Base-by-base conservation (phyloP, 2,329 filamentous ascomycete species). In the Arthrobotrys megalospora region DNA sequence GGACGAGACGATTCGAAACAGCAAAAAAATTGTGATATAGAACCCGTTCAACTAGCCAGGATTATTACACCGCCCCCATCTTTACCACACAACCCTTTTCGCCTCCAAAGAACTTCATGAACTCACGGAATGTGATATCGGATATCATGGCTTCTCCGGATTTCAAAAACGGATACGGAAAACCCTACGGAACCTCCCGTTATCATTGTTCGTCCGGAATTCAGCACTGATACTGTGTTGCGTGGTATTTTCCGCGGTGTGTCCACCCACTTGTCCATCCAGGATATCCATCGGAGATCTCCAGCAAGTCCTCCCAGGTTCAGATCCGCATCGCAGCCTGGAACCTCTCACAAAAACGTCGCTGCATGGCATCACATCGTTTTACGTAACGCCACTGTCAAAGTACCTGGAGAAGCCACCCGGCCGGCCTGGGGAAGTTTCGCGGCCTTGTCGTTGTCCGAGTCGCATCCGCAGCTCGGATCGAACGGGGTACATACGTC, bases 381-480 rank as follows among this genome's bases (percentile, higher is more conserved):
- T 60, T 60, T 60, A 60, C 55, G 55, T 60, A 60, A 60, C 55
- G 55, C 55, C 55, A 28, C 55, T 43, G 55, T 60, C 55, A 60
- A 60, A 43, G 36, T 60, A 2, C 55, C 36, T 60, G 34, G 55
- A 60, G 34, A 32, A 60, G 55, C 55, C 55, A 60, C 55, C 55
- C 55, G 50, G 50, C 28, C 47, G 36, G 34, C 24, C 24, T 24
- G 50, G 53, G 53, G 53, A 60, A 41, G 36, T 41, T 60, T 60
- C 21, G 16, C 53, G 36, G 16, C 53, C 5, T 43, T 16, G 36
- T 55, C 14, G 41, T 45, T 12, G n/a, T n/a, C n/a, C 41, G 16
- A 60, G 12, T 60, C 36, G 53, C 12, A 21, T n/a, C 41, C 41
- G 41, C 41, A 45, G n/a, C 53, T 60, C 55, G 55, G 55, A 41